These are phyloP conservation scores for Tilletia walkeri DNA, from an alignment of 1,284 basidiomycete genomes.

Conservation along the genomic window DNA sequence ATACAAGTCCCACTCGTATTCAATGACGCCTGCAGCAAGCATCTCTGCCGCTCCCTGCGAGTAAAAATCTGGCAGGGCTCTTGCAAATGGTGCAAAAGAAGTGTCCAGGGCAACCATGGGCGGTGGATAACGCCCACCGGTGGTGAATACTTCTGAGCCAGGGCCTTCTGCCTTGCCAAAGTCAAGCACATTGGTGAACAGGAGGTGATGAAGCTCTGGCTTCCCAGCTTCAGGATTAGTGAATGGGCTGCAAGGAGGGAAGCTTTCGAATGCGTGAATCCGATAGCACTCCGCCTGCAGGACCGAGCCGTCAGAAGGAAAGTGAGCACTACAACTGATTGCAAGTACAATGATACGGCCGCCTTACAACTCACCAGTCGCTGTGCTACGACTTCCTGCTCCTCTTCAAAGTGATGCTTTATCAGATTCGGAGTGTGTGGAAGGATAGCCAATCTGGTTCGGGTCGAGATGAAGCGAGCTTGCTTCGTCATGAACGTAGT, in stretches of 20 bases:
- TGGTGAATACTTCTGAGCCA: too few relatives aligned
- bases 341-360: too few relatives aligned
- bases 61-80: neutral
- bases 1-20: constrained; percentile 3
- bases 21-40: neutral
- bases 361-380: too few relatives aligned
- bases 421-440: too few relatives aligned
- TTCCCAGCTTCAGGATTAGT: too few relatives aligned
- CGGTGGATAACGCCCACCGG: neutral
- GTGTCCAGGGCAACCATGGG: neutral
- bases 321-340: too few relatives aligned
- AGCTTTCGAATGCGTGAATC: too few relatives aligned
- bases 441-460: neutral
- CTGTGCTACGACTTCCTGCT: too few relatives aligned
- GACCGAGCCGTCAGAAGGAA: too few relatives aligned
- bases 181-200: neutral
- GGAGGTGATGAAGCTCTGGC: neutral
- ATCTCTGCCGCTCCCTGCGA: neutral
- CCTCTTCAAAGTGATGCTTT: too few relatives aligned
- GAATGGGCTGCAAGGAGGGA: too few relatives aligned
- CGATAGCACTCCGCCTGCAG: too few relatives aligned
- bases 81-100: neutral
- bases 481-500: neutral
- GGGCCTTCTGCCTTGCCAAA: neutral
- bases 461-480: neutral